phyloP scores from a whole-genome alignment of 257 asterid genomes.

The Coffea canephora region DNA sequence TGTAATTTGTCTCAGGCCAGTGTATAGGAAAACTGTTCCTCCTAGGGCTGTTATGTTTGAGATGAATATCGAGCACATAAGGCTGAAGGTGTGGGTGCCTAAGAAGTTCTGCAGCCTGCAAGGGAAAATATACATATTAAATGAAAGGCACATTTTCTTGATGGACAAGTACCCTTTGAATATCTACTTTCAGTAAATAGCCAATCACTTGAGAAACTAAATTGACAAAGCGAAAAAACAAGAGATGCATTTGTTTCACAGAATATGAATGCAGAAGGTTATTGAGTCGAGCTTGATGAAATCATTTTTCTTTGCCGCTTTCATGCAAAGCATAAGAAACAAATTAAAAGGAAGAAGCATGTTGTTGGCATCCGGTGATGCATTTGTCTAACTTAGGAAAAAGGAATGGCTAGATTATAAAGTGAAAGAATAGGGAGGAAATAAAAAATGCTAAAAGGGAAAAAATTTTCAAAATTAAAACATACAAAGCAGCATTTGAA shows the following conservation, averaged over 20 bases:
- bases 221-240: not conserved
- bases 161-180: not conserved
- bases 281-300: not conserved
- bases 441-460: not conserved
- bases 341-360: not conserved
- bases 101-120: slow-evolving; percentile 91
- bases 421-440: not conserved
- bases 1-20: slow-evolving; percentile 38
- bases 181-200: not conserved
- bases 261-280: not conserved
- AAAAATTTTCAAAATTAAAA: not conserved
- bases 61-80: slow-evolving; percentile 71
- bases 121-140: slow-evolving; percentile 10
- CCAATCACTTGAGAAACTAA: not conserved
- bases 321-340: not conserved
- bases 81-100: slow-evolving; percentile 79
- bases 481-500: not conserved
- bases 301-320: not conserved
- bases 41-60: slow-evolving; percentile 71
- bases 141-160: slow-evolving; percentile 9
- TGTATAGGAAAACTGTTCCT: slow-evolving; percentile 54
- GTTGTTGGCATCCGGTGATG: too few species aligned
- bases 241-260: not conserved
- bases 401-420: not conserved
- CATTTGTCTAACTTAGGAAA: not conserved